Evolutionary conservation across 2,329 filamentous ascomycete genomes (phyloP).

Genomic region (Thermochaetoides dissita): DNA sequence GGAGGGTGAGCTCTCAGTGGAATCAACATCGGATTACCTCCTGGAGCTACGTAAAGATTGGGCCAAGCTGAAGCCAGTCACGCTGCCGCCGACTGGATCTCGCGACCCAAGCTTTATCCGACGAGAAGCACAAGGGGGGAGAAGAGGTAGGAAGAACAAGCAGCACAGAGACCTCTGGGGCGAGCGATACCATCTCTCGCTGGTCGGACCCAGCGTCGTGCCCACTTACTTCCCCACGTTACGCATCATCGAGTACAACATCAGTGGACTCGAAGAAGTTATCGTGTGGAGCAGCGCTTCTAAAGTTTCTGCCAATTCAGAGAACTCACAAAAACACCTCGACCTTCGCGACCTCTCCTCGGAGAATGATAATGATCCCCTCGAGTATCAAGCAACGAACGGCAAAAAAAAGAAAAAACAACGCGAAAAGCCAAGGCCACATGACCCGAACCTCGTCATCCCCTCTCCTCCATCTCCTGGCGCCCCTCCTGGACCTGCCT

Average conservation of each 20-base stretch:
- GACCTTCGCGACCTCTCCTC: conserved; percentile 15
- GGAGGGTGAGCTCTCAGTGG: conserved; percentile 42
- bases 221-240: conserved; percentile 86
- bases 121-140: conserved; percentile 5
- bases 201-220: conserved; percentile 76
- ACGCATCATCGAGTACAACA: conserved; percentile 90
- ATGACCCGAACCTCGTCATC: conserved; percentile 46
- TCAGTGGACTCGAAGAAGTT: conserved; percentile 53
- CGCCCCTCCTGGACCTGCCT: conserved; percentile 71
- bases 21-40: conserved; percentile 67
- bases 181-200: conserved; percentile 69
- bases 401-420: conserved; percentile 31
- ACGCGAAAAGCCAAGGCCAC: conserved; percentile 27
- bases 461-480: conserved; percentile 61
- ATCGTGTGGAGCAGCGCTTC: conserved; percentile 26
- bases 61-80: conserved; percentile 50
- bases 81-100: conserved; percentile 20
- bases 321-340: conserved; percentile 10
- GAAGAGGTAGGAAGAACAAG: conserved; percentile 20
- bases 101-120: neutral
- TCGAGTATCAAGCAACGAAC: conserved; percentile 29
- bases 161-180: conserved; percentile 62
- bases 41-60: conserved; percentile 64
- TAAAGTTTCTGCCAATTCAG: too few relatives aligned
- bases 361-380: conserved; percentile 8